phyloP scores from a whole-genome alignment of 768 basidiomycete genomes.

The Lactarius psammicola region DNA sequence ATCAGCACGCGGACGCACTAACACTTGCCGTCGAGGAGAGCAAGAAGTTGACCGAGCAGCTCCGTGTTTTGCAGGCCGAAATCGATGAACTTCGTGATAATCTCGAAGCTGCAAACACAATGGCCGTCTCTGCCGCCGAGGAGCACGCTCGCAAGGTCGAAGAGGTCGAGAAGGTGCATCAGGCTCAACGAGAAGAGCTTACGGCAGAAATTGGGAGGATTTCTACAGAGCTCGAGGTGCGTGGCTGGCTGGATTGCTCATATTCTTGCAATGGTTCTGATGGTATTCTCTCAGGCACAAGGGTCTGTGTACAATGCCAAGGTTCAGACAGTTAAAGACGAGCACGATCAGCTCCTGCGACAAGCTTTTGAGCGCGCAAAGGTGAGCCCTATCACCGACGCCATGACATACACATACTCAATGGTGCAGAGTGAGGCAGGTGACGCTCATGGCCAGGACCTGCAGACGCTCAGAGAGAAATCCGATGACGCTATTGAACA shows the following conservation, averaged over 20 bases:
- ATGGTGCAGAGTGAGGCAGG: conserved; percentile 63
- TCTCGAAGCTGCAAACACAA: conserved; percentile 46
- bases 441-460: conserved; percentile 62
- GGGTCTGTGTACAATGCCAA: conserved; percentile 66
- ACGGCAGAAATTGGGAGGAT: conserved; percentile 56
- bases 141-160: conserved; percentile 49
- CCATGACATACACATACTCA: conserved; percentile 16
- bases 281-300: conserved; percentile 49
- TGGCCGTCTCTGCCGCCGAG: conserved; percentile 46
- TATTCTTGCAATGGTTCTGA: conserved; percentile 1
- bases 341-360: conserved; percentile 59
- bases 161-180: conserved; percentile 51
- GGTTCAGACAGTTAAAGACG: conserved; percentile 62
- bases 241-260: conserved; percentile 23
- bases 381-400: conserved; percentile 41
- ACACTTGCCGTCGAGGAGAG: conserved; percentile 43
- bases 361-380: conserved; percentile 79
- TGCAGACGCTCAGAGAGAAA: conserved; percentile 65
- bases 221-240: conserved; percentile 63
- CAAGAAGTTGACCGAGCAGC: conserved; percentile 24
- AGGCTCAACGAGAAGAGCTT: conserved; percentile 51
- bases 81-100: conserved; percentile 45
- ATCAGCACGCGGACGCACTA: conserved; percentile 48
- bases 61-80: conserved; percentile 36
- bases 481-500: conserved; percentile 68